Base-by-base conservation (phyloP, 257 asterid species). In the Nyctanthes arbortristis region DNA sequence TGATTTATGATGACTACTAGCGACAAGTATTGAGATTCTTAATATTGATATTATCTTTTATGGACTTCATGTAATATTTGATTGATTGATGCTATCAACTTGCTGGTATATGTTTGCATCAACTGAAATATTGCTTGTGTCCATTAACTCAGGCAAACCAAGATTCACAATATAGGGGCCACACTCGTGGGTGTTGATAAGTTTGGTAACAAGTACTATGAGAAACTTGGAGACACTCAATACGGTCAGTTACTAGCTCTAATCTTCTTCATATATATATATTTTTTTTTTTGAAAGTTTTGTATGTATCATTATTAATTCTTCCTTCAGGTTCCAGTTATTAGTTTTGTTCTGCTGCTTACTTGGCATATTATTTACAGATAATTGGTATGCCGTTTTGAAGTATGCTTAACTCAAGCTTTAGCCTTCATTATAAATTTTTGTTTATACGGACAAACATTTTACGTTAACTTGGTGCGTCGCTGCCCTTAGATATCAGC, bases 161-260 rank as follows among this genome's bases (percentile, higher is more conserved):
- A 91, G 90, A 85, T 94, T 63, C 99, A 94, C 79, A 94, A 94
- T 34, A 86, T 94, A 22, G 99, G 99, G 30, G 99, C 97, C 67
- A 88, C 89, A 1, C 74, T 91, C 57, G 86, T 86, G 58, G 99
- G 99, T 63, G 87, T 87, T 57, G 99, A 94, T 75, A 89, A 94
- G 82, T 82, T 89, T 80, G 99, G 99, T 73, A 94, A 94, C 69
- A 91, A 94, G 84, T 94, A 94, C 79, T 94, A 87, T 62, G 81
- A 94, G 87, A 89, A 86, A 71, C 87, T 84, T 55, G 98, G 91
- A 59, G 96, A 94, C 36, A 86, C 90, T 4, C 96, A 91, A 84
- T 84, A 76, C 69, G 99, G 99, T 93, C 16, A 74, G 96, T 70
- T n/a, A 66, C 81, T 65, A 68, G 64, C 52, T 65, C 29, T 60